A percentile compares a stretch with the other conserved stretches of the same genome.
phyloP scores from a whole-genome alignment of 2,329 filamentous ascomycete genomes.

The Talaromyces marneffei region DNA sequence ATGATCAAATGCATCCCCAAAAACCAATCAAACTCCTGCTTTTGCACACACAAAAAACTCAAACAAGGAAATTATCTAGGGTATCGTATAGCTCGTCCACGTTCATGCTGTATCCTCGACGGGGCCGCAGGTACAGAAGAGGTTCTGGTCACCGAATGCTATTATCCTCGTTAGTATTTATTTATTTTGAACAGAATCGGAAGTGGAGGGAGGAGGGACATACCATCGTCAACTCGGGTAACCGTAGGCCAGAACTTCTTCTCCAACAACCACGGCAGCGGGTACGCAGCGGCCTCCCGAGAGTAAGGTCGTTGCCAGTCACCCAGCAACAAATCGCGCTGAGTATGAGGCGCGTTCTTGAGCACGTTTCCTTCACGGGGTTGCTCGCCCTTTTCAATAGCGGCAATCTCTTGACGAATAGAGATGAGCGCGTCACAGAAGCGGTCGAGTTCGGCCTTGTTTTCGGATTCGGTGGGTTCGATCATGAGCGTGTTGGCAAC shows the following conservation, averaged over 20 bases:
- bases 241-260: conserved; percentile 98
- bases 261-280: conserved; percentile 72
- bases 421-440: conserved; percentile 86
- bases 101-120: conserved; percentile 54
- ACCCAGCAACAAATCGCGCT: conserved; percentile 67
- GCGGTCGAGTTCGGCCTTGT: conserved; percentile 83
- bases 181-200: neutral
- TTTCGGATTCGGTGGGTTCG: conserved; percentile 91
- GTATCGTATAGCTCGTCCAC: conserved; percentile 24
- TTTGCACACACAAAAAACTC: neutral
- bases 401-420: conserved; percentile 78
- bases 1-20: neutral
- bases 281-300: conserved; percentile 80
- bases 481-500: conserved; percentile 96
- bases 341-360: conserved; percentile 82
- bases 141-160: conserved; percentile 86
- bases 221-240: conserved; percentile 79
- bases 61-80: conserved; percentile 15
- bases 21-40: conserved; percentile 5
- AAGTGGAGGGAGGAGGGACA: conserved; percentile 34
- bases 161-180: conserved; percentile 14
- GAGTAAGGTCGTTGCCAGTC: conserved; percentile 81
- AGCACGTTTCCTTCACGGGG: conserved; percentile 75
- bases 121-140: conserved; percentile 91
- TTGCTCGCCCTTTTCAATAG: conserved; percentile 71